Evolutionary conservation across 768 basidiomycete species (phyloP), one percentile per base, ranked within the genome.

Genomic region (Kondoa subrosea): DNA sequence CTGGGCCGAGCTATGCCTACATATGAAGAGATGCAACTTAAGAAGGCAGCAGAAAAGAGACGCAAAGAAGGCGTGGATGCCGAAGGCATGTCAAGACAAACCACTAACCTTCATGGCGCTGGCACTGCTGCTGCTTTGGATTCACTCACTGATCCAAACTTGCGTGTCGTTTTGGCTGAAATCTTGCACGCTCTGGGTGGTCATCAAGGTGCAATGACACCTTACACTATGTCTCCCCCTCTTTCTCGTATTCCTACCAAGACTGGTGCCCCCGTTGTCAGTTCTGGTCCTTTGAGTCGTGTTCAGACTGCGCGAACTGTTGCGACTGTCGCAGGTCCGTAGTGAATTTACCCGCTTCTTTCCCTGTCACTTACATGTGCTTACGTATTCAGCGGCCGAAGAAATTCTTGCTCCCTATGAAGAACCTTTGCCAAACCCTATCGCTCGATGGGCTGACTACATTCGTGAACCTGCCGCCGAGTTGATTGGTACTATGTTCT

Each of bases 401-500:
- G 40, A 50, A 50, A 50, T 50, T 50, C 40, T 50, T 50, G 40
- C 40, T 8, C 40, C 40, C 21, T 8, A 50, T 8, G 40, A 50
- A 8, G 40, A 50, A 8, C 12, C 8, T 21, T 50, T 21, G 21
- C 40, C 40, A 8, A 50, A 50, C 40, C 40, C 40, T 8, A 50
- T 50, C 40, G 21, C 8, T 8, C 40, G 40, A 8, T 50, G 8
- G 12, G 21, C 40, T 21, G 21, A 50, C 40, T 8, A 50, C 12
- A 50, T 50, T 21, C 40, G 40, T 50, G 40, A 50, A 21, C 40
- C 40, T 50, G 40, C 21, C 40, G 66, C 66, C 4, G 40, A 58
- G 29, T 58, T 67, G 57, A 12, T 64, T 33, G 67, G 64, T 27
- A 68, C 64, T 15, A 26, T 50, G 17, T 27, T 68, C n/a, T 65